Conservation (phyloP, 257 asterid genomes). For the Ligustrum vulgare region DNA sequence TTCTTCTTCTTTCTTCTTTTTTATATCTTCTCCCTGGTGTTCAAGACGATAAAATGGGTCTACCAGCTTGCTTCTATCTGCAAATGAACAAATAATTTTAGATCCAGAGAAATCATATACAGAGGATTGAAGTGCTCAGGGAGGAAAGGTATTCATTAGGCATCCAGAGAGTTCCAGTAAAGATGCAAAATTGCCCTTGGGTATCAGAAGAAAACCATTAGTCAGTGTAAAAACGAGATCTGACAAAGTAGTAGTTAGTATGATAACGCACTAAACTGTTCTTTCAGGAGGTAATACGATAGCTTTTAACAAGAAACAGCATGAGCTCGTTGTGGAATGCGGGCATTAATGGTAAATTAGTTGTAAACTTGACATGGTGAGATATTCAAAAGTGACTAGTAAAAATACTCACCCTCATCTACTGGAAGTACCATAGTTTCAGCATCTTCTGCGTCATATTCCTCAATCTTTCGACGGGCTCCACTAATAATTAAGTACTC, state of each 20-base stretch:
- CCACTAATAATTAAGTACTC: slow-evolving; percentile 82
- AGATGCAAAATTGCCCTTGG: too few species aligned
- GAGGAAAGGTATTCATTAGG: too few species aligned
- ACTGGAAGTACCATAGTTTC: slow-evolving; percentile 79
- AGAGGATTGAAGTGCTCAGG: neutral
- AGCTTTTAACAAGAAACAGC: neutral
- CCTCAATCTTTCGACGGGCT: slow-evolving; percentile 77
- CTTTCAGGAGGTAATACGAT: neutral
- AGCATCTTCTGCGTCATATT: slow-evolving; percentile 92
- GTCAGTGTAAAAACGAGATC: too few species aligned
- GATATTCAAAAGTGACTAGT: neutral
- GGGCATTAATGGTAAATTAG: neutral
- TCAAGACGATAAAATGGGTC: slow-evolving; percentile 94
- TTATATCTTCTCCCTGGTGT: slow-evolving; percentile 88
- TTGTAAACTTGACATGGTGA: neutral
- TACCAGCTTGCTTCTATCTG: slow-evolving; percentile 71
- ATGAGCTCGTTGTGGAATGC: too few species aligned
- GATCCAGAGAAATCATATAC: neutral
- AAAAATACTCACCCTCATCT: slow-evolving; percentile 60
- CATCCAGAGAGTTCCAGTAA: too few species aligned
- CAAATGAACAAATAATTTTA: slow-evolving; percentile 11
- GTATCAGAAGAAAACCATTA: too few species aligned
- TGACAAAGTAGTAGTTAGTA: neutral
- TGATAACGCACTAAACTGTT: neutral
- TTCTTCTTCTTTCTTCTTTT: slow-evolving; percentile 93